Conservation (phyloP, 768 basidiomycete species). For the Termitomyces sp. region DNA sequence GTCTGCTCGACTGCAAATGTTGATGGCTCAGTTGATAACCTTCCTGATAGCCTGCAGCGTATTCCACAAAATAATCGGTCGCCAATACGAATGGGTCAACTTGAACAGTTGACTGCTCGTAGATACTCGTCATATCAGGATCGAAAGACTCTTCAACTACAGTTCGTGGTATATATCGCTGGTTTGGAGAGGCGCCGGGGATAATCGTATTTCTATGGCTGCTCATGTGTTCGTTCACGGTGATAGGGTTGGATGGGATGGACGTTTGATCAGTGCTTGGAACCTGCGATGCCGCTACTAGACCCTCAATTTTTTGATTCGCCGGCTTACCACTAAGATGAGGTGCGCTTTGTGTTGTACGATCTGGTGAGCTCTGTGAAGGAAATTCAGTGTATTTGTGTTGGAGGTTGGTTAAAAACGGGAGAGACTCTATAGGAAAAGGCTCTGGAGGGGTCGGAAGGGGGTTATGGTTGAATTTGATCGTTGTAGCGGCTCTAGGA, state of each 20-base stretch:
- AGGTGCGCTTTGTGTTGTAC: neutral
- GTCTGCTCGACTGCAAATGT: neutral
- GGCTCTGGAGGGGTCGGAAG: slow-evolving; percentile 55
- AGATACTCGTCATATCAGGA: neutral
- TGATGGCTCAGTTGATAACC: slow-evolving; percentile 14
- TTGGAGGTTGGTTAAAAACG: slow-evolving; percentile 29
- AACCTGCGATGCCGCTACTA: neutral
- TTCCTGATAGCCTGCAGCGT: slow-evolving; percentile 20
- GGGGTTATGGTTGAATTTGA: slow-evolving; percentile 37
- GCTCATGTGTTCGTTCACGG: neutral
- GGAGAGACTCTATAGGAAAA: slow-evolving; percentile 39
- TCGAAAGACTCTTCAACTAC: neutral
- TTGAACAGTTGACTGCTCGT: neutral
- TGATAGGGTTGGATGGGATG: neutral
- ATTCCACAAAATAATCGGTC: slow-evolving; percentile 19
- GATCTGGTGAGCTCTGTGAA: neutral
- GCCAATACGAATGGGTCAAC: slow-evolving; percentile 21
- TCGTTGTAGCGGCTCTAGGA: slow-evolving; percentile 23
- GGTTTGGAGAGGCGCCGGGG: slow-evolving; percentile 25
- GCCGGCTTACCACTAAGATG: neutral
- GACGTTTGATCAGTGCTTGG: neutral
- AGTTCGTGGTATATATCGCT: slow-evolving; percentile 22
- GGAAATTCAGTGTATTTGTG: neutral
- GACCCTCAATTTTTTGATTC: neutral
- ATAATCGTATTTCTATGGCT: slow-evolving; percentile 24